These are phyloP conservation scores for Tulasnella sp. DNA, from an alignment of 768 basidiomycete genomes.

Conservation along the genomic window DNA sequence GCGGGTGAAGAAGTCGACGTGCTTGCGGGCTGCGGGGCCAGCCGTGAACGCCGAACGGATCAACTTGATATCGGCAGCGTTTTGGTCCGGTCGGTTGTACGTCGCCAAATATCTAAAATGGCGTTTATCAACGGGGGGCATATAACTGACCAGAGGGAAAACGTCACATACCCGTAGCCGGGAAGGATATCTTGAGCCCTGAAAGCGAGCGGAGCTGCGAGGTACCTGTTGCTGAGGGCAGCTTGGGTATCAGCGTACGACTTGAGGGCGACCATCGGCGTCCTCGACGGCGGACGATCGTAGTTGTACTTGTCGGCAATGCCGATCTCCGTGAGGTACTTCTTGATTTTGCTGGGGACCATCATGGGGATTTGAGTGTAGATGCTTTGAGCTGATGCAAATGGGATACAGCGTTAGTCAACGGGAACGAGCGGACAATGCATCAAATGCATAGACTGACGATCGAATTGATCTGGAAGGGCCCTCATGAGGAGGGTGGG, in stretches of 20 bases:
- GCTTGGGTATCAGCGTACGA: neutral
- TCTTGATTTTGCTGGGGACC: constrained; percentile 43
- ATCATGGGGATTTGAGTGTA: constrained; percentile 60
- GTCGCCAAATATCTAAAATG: constrained; percentile 2
- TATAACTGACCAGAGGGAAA: neutral
- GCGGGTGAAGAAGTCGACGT: constrained; percentile 23
- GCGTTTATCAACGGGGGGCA: neutral
- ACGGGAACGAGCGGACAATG: neutral
- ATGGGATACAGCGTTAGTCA: neutral
- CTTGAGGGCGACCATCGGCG: neutral
- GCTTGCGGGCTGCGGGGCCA: neutral
- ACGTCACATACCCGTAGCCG: neutral
- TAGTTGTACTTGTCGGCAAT: constrained; percentile 45
- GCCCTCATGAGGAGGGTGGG: constrained; percentile 60
- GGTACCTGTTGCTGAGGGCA: neutral
- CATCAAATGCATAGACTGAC: constrained; percentile 16
- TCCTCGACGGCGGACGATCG: constrained; percentile 30
- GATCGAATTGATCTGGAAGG: constrained; percentile 57
- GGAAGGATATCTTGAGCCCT: neutral
- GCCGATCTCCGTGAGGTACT: constrained; percentile 29
- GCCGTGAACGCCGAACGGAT: neutral
- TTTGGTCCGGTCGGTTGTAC: neutral
- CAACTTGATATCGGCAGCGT: neutral
- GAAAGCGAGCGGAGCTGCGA: neutral
- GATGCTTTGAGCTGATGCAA: neutral